phyloP scores from a whole-genome alignment of 179 eudicot genomes.

The Camellia oleifera region DNA sequence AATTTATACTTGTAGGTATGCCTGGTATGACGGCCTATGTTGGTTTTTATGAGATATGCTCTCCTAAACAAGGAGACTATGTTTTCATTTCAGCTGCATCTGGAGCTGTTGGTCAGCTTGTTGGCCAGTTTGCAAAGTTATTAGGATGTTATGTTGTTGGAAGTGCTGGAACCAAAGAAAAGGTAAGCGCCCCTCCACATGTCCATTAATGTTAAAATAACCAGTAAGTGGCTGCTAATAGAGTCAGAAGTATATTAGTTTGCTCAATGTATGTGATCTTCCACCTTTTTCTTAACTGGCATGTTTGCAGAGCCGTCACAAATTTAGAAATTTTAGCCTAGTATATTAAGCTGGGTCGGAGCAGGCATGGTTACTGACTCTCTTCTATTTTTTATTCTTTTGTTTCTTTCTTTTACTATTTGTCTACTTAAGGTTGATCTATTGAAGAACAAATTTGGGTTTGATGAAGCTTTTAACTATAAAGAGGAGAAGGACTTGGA shows the following conservation, averaged over 20 bases:
- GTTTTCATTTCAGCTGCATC: conserved; percentile 48
- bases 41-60: conserved; percentile 44
- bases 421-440: conserved; percentile 43
- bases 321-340: too few relatives aligned
- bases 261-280: too few relatives aligned
- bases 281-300: neutral
- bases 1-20: conserved; percentile 33
- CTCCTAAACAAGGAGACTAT: conserved; percentile 46
- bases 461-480: conserved; percentile 71
- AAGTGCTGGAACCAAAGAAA: conserved; percentile 40
- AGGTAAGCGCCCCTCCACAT: conserved; percentile 15
- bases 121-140: conserved; percentile 52
- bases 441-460: conserved; percentile 56
- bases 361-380: neutral
- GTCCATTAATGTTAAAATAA: neutral
- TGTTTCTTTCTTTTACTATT: neutral
- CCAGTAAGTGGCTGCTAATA: too few relatives aligned
- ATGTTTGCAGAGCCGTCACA: neutral
- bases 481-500: conserved; percentile 54
- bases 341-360: too few relatives aligned
- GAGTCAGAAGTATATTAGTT: too few relatives aligned
- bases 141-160: conserved; percentile 47
- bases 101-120: conserved; percentile 52
- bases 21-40: conserved; percentile 47
- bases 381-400: neutral